Evolutionary conservation across 2,329 filamentous ascomycete species (phyloP).

Genomic region (Microcyclospora pomicola): DNA sequence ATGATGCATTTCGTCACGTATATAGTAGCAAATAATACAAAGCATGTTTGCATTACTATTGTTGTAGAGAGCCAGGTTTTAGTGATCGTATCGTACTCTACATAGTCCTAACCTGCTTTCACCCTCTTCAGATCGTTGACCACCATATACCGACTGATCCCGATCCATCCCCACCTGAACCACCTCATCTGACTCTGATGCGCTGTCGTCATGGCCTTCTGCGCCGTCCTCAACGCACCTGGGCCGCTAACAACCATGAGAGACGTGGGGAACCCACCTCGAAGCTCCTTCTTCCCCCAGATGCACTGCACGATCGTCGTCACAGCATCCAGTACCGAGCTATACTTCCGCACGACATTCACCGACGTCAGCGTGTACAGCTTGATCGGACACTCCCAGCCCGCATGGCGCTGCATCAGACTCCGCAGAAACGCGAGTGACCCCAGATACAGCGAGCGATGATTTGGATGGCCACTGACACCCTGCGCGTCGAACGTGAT

Average conservation of each 20-base stretch:
- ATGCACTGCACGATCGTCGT: slow-evolving; percentile 50
- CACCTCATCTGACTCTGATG: slow-evolving; percentile 96
- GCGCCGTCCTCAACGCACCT: slow-evolving; percentile 50
- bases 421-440: slow-evolving; percentile 56
- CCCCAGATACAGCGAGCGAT: slow-evolving; percentile 76
- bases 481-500: slow-evolving; percentile 80
- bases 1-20: no score
- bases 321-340: slow-evolving; percentile 60
- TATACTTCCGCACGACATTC: slow-evolving; percentile 65
- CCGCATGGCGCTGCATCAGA: slow-evolving; percentile 50
- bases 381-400: slow-evolving; percentile 59
- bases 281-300: slow-evolving; percentile 32
- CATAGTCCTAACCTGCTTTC: slow-evolving; percentile 20
- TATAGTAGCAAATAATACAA: no score
- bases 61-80: no score
- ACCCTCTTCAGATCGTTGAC: slow-evolving; percentile 70
- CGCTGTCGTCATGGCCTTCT: slow-evolving; percentile 75
- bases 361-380: slow-evolving; percentile 74
- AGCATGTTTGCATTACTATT: no score
- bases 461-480: slow-evolving; percentile 83
- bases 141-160: slow-evolving; percentile 83
- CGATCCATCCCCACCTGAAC: slow-evolving; percentile 96
- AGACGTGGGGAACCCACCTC: slow-evolving; percentile 39
- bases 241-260: slow-evolving; percentile 62
- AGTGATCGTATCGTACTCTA: background rate